Conservation (phyloP, 305 asterid species). For the Fraxinus floribunda region DNA sequence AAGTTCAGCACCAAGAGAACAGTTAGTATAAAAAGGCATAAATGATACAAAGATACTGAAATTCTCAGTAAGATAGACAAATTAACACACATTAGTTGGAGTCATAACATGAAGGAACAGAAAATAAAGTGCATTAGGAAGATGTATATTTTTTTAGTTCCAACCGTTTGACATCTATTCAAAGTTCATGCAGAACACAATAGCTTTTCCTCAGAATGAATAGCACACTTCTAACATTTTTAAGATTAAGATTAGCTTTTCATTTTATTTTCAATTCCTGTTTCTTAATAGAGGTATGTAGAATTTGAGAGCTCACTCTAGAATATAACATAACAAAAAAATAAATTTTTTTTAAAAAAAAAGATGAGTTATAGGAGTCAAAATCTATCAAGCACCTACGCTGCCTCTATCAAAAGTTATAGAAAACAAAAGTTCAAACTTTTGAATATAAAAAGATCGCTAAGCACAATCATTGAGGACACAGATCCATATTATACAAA, state of each 20-base stretch:
- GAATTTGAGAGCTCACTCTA: neutral
- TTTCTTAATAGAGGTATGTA: neutral
- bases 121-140: neutral
- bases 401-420: neutral
- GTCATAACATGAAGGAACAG: neutral
- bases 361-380: neutral
- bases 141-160: neutral
- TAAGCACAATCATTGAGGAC: neutral
- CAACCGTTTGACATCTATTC: neutral
- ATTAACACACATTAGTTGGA: neutral
- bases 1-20: constrained; percentile 30
- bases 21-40: neutral
- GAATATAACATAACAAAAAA: neutral
- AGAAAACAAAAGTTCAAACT: neutral
- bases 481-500: neutral
- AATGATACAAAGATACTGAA: neutral
- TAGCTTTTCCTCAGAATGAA: neutral
- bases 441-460: neutral
- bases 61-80: neutral
- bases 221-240: neutral
- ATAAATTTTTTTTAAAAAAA: neutral
- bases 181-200: neutral
- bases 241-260: neutral
- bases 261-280: neutral
- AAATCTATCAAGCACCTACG: neutral